Evolutionary conservation across 306 rosid species (phyloP).

Genomic region (Cucurbita ficifolia): DNA sequence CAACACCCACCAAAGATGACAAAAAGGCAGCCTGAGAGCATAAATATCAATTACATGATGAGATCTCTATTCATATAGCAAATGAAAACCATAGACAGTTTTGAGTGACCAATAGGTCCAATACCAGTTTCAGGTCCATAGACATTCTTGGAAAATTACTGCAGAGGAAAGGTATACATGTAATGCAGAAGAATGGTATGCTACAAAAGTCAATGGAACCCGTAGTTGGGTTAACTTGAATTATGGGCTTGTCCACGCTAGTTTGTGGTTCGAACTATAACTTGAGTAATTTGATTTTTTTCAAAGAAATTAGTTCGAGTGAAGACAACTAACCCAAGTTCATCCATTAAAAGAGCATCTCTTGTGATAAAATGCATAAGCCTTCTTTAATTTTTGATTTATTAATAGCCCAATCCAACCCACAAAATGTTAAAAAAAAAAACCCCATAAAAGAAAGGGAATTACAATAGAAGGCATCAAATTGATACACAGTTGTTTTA

Average conservation of each 20-base stretch:
- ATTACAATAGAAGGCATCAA: background rate
- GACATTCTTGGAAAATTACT: background rate
- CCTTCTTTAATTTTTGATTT: background rate
- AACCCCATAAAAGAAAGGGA: background rate
- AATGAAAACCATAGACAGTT: background rate
- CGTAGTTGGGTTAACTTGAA: background rate
- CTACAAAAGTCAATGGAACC: background rate
- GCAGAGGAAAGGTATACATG: background rate
- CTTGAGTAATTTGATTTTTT: background rate
- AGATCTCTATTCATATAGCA: background rate
- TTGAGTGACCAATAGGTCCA: background rate
- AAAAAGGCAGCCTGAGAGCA: constrained; percentile 64
- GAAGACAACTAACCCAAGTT: background rate
- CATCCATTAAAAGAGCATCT: background rate
- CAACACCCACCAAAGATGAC: constrained; percentile 69
- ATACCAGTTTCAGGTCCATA: background rate
- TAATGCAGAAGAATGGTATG: background rate
- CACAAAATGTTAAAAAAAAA: background rate
- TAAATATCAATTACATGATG: background rate
- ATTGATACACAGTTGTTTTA: background rate
- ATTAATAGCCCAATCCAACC: background rate
- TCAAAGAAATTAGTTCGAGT: background rate
- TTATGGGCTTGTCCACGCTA: background rate
- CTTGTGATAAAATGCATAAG: background rate
- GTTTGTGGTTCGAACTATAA: background rate